Conservation (phyloP, 2,329 filamentous ascomycete species). For the Fusarium sp. region DNA sequence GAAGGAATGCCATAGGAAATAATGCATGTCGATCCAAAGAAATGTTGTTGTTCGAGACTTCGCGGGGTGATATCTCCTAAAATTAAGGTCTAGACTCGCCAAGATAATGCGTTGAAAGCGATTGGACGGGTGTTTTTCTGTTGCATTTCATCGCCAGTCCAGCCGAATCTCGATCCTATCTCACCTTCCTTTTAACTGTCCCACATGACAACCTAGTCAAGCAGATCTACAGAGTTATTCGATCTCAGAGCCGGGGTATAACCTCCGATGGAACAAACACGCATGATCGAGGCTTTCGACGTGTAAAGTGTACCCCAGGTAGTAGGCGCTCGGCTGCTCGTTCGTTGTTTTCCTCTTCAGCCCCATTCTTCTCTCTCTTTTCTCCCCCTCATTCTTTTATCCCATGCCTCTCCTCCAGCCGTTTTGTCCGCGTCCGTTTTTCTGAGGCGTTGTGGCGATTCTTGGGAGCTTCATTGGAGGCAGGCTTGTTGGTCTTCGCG, state of each 20-base stretch:
- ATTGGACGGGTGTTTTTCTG: background rate
- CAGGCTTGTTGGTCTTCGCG: background rate
- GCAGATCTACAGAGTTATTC: constrained; percentile 15
- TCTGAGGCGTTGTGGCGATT: constrained; percentile 11
- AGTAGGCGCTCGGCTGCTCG: background rate
- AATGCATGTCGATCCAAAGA: constrained; percentile 14
- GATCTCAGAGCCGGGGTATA: constrained; percentile 15
- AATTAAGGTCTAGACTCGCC: background rate
- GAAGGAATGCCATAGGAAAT: background rate
- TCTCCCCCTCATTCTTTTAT: constrained; percentile 7
- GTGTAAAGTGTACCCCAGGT: background rate
- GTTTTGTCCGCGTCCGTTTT: constrained; percentile 15
- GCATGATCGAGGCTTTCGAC: constrained; percentile 11
- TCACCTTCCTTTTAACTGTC: constrained; percentile 9
- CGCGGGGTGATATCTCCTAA: constrained; percentile 2
- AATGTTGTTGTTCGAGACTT: background rate
- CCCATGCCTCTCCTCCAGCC: background rate
- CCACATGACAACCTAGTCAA: constrained; percentile 13
- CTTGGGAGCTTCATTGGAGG: constrained; percentile 23
- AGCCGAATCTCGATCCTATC: constrained; percentile 31
- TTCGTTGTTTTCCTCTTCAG: background rate
- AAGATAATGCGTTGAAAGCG: background rate
- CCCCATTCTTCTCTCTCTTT: background rate
- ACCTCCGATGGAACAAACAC: constrained; percentile 17
- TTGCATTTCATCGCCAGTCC: background rate